Evolutionary conservation across 1,284 basidiomycete species (phyloP), one percentile per base, ranked within the genome.

Genomic region (Schizophyllum amplum): DNA sequence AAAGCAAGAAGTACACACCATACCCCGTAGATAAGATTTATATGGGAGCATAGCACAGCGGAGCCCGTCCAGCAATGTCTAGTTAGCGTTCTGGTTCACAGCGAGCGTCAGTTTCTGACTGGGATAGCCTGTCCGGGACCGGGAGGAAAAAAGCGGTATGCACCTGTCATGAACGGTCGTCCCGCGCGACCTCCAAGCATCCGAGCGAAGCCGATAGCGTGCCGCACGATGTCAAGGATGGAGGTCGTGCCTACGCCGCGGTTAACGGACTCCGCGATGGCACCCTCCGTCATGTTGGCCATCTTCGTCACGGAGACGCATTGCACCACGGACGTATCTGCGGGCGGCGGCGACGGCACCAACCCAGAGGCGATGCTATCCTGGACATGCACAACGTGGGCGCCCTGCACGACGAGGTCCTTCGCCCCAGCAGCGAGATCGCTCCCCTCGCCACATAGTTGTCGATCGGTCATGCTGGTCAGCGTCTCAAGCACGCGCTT

Each of bases 291-390:
- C 55, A 86, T 86, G 57, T 86, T 82, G 15, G 86, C 87, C 54
- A 90, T 80, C 63, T 90, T 87, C 61, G 82, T 82, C 55, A 90
- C 84, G 15, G 87, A 88, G 55, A 90, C 84, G 60, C 82, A 81
- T 47, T 80, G 76, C 21, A 80, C 75, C 21, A 76, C 71, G 0
- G 70, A 62, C 17, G 75, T 74, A 57, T 67, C 48, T 11, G 42
- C 42, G n/a, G 42, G 42, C 23, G 68, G 66, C 61, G 73, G 71
- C 15, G 68, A 63, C 53, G 68, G 70, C 52, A 67, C 68, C n/a
- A 67, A 9, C 33, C 33, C 33, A 17, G 62, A 6, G 69, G 69
- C n/a, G 68, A 59, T 11, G 69, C 71, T 50, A 9, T 50, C 48
- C 21, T 21, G 15, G 21, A 24, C 48, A 9, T 15, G 24, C 24